Percentiles rank a stretch among this genome's conserved stretches.
These are phyloP conservation scores for Liquidambar formosana DNA, from an alignment of 164 flowering plant genomes.

Conservation along the genomic window DNA sequence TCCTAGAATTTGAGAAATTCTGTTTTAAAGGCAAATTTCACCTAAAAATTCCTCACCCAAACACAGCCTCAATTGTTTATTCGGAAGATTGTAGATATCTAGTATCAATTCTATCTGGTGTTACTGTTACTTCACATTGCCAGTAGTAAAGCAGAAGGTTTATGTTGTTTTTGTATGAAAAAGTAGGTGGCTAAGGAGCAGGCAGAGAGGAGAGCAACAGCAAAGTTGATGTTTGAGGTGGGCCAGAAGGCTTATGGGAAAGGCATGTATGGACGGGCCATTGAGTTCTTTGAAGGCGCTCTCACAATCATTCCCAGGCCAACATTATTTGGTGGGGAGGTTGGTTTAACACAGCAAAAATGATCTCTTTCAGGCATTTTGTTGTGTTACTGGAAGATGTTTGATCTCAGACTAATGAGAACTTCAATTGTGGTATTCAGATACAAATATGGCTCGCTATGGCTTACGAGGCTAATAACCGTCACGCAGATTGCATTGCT, in stretches of 20 bases:
- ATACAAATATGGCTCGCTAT: constrained; percentile 99
- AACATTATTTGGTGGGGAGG: constrained; percentile 96
- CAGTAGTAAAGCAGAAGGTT: background rate
- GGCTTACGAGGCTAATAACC: constrained; percentile 97
- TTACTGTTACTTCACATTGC: background rate
- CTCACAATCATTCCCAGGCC: constrained; percentile 88
- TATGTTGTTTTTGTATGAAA: constrained; percentile 5
- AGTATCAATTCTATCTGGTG: too few species aligned
- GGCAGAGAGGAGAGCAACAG: constrained; percentile 81
- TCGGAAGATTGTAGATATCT: too few species aligned
- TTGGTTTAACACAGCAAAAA: constrained; percentile 28
- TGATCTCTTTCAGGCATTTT: background rate
- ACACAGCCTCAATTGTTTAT: too few species aligned
- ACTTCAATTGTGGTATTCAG: constrained; percentile 39
- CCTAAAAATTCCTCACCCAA: too few species aligned
- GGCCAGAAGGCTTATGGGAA: constrained; percentile 93
- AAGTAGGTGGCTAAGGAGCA: constrained; percentile 90
- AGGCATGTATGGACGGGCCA: constrained; percentile 83
- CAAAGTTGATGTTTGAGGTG: constrained; percentile 86
- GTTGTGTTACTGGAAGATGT: background rate
- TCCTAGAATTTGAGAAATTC: too few species aligned
- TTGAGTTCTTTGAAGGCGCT: constrained; percentile 89
- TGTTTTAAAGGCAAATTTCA: too few species aligned
- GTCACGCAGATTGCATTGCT: constrained; percentile 84
- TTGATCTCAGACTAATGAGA: background rate